Conservation (phyloP, 257 asterid genomes). For the Paraleonurus japonicus region DNA sequence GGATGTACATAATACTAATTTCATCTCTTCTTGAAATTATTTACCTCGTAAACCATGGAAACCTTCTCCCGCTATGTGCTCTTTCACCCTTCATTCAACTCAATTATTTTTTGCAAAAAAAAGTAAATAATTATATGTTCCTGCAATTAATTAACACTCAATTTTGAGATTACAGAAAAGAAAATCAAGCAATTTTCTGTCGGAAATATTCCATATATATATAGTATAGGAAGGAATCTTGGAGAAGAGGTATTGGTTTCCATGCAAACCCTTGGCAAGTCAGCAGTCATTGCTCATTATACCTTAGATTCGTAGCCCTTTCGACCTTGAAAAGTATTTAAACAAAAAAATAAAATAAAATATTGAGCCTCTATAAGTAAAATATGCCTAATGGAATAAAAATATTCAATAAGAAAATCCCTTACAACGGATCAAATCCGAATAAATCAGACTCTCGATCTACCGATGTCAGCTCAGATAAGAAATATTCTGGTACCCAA, state of each 20-base stretch:
- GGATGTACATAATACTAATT: too few relatives aligned
- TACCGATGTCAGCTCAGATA: background rate
- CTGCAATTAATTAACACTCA: background rate
- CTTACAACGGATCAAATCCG: too few relatives aligned
- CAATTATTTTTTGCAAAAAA: too few relatives aligned
- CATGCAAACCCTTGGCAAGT: conserved; percentile 55
- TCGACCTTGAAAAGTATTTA: conserved; percentile 38
- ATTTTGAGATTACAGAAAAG: too few relatives aligned
- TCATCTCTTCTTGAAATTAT: too few relatives aligned
- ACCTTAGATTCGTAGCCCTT: conserved; percentile 38
- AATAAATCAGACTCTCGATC: background rate
- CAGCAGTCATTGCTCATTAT: conserved; percentile 43
- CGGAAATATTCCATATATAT: too few relatives aligned
- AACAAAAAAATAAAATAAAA: background rate
- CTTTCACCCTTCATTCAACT: too few relatives aligned
- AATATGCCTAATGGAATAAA: too few relatives aligned
- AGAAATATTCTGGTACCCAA: too few relatives aligned
- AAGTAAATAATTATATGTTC: background rate
- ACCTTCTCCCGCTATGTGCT: background rate
- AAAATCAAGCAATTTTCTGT: too few relatives aligned
- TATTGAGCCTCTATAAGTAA: too few relatives aligned
- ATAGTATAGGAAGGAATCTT: background rate
- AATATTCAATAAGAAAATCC: too few relatives aligned
- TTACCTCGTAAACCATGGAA: background rate
- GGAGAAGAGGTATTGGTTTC: conserved; percentile 38